These are phyloP conservation scores for Rhizopogon vesiculosus DNA, from an alignment of 768 basidiomycete genomes.

Conservation along the genomic window DNA sequence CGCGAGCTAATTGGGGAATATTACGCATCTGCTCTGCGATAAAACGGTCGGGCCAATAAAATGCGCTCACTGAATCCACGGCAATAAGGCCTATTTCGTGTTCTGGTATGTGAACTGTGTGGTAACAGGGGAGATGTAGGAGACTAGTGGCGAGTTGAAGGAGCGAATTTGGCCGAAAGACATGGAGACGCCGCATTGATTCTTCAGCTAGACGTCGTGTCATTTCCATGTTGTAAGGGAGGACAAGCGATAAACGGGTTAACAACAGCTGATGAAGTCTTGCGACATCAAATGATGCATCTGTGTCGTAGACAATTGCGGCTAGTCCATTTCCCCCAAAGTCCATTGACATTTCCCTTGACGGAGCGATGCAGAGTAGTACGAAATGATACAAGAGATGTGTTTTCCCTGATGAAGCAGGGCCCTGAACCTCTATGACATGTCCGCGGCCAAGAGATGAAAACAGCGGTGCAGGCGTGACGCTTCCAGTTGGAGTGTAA, in stretches of 20 bases:
- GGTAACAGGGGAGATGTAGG: slow-evolving; percentile 50
- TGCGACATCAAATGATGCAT: slow-evolving; percentile 55
- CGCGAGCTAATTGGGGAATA: slow-evolving; percentile 5
- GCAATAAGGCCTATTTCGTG: slow-evolving; percentile 61
- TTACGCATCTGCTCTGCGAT: slow-evolving; percentile 47
- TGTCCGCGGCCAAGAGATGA: slow-evolving; percentile 47
- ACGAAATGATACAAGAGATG: slow-evolving; percentile 69
- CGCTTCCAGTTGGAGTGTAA: slow-evolving; percentile 28
- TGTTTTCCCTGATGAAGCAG: slow-evolving; percentile 71
- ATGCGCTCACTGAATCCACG: slow-evolving; percentile 73
- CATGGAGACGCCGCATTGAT: slow-evolving; percentile 52
- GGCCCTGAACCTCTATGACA: slow-evolving; percentile 74
- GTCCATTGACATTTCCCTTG: slow-evolving; percentile 13
- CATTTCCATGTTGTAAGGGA: slow-evolving; percentile 15
- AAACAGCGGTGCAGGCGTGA: slow-evolving; percentile 13
- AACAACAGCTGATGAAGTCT: slow-evolving; percentile 52
- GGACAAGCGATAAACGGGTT: slow-evolving; percentile 35
- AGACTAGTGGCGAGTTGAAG: slow-evolving; percentile 67
- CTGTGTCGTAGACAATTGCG: slow-evolving; percentile 68
- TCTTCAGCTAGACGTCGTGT: slow-evolving; percentile 26
- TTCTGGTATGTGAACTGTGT: slow-evolving; percentile 41
- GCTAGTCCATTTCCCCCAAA: slow-evolving; percentile 61
- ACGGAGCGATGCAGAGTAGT: slow-evolving; percentile 53
- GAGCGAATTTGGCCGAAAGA: slow-evolving; percentile 68
- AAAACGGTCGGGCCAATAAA: slow-evolving; percentile 76